These are phyloP conservation scores for Annulohypoxylon truncatum DNA, from an alignment of 2,329 filamentous ascomycete species.

Conservation along the genomic window DNA sequence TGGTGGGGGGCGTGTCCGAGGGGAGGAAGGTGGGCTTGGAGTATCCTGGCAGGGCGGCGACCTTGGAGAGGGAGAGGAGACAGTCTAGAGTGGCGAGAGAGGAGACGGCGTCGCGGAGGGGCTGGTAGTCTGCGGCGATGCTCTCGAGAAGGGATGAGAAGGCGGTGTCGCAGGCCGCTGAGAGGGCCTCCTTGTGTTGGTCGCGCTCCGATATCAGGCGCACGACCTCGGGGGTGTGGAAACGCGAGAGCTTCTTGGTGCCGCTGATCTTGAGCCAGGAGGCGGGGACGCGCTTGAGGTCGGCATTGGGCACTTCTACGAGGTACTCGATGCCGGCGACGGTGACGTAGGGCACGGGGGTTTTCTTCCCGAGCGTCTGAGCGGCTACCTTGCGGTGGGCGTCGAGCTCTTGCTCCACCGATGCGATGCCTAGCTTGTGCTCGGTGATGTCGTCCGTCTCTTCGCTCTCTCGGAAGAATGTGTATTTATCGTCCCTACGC, in stretches of 20 bases:
- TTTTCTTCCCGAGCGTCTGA: constrained; percentile 75
- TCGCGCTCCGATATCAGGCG: constrained; percentile 87
- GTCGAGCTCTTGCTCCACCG: constrained; percentile 88
- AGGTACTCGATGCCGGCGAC: constrained; percentile 94
- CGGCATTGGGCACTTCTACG: constrained; percentile 86
- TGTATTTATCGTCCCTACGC: constrained; percentile 89
- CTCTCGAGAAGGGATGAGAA: constrained; percentile 78
- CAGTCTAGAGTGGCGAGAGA: constrained; percentile 90
- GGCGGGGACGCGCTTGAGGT: constrained; percentile 88
- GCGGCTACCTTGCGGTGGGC: constrained; percentile 79
- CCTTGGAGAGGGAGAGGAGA: constrained; percentile 83
- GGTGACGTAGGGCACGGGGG: constrained; percentile 80
- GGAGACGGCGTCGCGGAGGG: constrained; percentile 87
- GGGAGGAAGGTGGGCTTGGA: constrained; percentile 76
- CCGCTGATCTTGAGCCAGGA: constrained; percentile 96
- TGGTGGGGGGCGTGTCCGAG: constrained; percentile 71
- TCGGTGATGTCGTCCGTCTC: constrained; percentile 91
- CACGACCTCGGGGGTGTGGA: constrained; percentile 92
- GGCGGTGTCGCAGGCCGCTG: constrained; percentile 88
- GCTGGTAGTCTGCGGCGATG: constrained; percentile 87
- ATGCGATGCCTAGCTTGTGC: constrained; percentile 90
- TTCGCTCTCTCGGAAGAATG: constrained; percentile 87
- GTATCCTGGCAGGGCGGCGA: constrained; percentile 90
- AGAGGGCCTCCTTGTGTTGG: constrained; percentile 92
- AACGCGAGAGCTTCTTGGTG: constrained; percentile 91